Evolutionary conservation across 2,329 filamentous ascomycete species (phyloP).

Genomic region (Leptoxyphium fumago): DNA sequence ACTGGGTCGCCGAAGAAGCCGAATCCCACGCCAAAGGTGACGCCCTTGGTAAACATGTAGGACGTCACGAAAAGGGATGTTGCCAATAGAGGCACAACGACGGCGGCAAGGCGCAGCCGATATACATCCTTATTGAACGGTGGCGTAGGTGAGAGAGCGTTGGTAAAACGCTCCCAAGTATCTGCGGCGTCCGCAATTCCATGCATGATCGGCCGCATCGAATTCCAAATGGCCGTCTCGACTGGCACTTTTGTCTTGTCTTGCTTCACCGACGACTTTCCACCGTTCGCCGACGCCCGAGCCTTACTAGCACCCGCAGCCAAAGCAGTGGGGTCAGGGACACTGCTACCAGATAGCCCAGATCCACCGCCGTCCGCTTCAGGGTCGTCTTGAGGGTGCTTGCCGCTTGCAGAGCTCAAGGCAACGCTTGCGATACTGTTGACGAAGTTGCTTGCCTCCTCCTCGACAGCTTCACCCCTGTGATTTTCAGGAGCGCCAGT

Average conservation of each 20-base stretch:
- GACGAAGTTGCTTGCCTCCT: constrained; percentile 70
- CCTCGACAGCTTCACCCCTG: constrained; percentile 70
- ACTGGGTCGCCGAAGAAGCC: constrained; percentile 69
- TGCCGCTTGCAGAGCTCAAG: constrained; percentile 60
- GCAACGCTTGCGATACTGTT: constrained; percentile 58
- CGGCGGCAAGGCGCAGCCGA: constrained; percentile 30
- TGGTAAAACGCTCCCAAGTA: constrained; percentile 48
- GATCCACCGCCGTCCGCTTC: constrained; percentile 21
- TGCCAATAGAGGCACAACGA: constrained; percentile 29
- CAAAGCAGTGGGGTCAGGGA: constrained; percentile 47
- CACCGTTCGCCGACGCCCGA: constrained; percentile 38
- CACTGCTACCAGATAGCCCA: constrained; percentile 30
- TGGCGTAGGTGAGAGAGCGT: constrained; percentile 35
- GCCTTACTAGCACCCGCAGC: constrained; percentile 41
- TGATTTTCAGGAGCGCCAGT: constrained; percentile 74
- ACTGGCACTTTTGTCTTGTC: constrained; percentile 71
- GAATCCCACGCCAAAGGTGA: constrained; percentile 55
- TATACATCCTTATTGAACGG: constrained; percentile 32
- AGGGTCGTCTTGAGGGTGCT: constrained; percentile 54
- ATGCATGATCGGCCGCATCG: constrained; percentile 61
- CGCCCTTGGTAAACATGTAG: constrained; percentile 44
- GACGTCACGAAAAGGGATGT: constrained; percentile 31
- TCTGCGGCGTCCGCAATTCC: constrained; percentile 44
- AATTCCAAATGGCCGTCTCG: constrained; percentile 61
- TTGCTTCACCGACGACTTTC: constrained; percentile 35